Conservation (phyloP, 2,329 filamentous ascomycete species). For the Nemania serpens region DNA sequence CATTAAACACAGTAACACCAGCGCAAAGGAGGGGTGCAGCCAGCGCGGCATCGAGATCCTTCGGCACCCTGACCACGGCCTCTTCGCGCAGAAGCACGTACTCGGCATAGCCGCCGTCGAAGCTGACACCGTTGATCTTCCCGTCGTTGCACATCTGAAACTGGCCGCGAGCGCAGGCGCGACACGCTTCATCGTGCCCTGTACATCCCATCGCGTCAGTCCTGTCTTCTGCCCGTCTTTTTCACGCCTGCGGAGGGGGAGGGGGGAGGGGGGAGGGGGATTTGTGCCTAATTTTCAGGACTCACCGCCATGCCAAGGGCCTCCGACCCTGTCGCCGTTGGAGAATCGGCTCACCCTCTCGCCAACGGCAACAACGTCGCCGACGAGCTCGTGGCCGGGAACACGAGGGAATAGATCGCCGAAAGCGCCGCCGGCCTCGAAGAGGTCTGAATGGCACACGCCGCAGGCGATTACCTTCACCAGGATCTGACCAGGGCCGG, state of each 20-base stretch:
- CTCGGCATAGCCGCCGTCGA: constrained; percentile 70
- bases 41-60: constrained; percentile 55
- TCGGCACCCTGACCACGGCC: constrained; percentile 61
- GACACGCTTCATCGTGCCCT: constrained; percentile 67
- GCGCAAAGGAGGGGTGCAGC: constrained; percentile 67
- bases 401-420: constrained; percentile 63
- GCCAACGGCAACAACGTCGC: constrained; percentile 66
- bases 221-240: background rate
- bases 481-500: constrained; percentile 63
- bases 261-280: too few relatives aligned
- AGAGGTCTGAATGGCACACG: constrained; percentile 68
- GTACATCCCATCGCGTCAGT: background rate
- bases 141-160: constrained; percentile 72
- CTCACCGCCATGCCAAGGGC: constrained; percentile 68
- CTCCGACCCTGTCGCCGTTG: constrained; percentile 69
- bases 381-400: constrained; percentile 75
- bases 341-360: constrained; percentile 61
- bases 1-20: constrained; percentile 67
- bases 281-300: background rate
- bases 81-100: constrained; percentile 65
- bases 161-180: constrained; percentile 63
- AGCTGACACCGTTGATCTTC: constrained; percentile 66
- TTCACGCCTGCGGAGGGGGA: too few relatives aligned
- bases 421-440: constrained; percentile 53
- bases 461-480: constrained; percentile 75